Percentiles rank a stretch among this genome's conserved stretches.
Evolutionary conservation across 2,329 filamentous ascomycete species (phyloP).

Genomic region (Penicillium sp.): DNA sequence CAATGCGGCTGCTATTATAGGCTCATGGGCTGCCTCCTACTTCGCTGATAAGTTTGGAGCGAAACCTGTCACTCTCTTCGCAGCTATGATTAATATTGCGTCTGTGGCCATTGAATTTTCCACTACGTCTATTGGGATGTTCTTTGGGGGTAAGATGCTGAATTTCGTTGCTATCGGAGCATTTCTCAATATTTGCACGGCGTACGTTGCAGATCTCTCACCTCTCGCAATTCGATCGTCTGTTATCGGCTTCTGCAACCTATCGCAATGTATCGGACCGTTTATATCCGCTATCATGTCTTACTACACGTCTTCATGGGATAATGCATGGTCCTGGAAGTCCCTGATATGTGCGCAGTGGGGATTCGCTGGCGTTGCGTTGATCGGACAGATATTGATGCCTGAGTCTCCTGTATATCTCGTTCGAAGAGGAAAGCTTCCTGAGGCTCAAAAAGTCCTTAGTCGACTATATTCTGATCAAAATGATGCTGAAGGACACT

Average conservation of each 20-base stretch:
- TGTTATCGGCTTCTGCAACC: constrained; percentile 6
- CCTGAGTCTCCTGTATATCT: constrained; percentile 4
- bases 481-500: constrained; percentile 6
- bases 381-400: constrained; percentile 9
- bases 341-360: constrained; percentile 4
- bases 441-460: neutral
- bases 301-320: constrained; percentile 6
- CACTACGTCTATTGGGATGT: constrained; percentile 4
- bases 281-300: constrained; percentile 9
- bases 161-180: constrained; percentile 8
- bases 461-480: neutral
- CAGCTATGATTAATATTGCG: neutral
- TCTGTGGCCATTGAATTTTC: constrained; percentile 4
- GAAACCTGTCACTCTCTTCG: constrained; percentile 1
- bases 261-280: constrained; percentile 6
- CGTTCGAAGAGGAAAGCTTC: neutral
- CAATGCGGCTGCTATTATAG: constrained; percentile 2
- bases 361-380: constrained; percentile 1
- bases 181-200: constrained; percentile 6
- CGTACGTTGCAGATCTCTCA: constrained; percentile 5
- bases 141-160: constrained; percentile 6
- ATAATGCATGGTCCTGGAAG: constrained; percentile 6
- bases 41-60: constrained; percentile 3
- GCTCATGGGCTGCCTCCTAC: constrained; percentile 1
- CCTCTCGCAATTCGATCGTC: constrained; percentile 5